Evolutionary conservation across 306 rosid genomes (phyloP).

Genomic region (Medicago truncatula): MtrunA17r5.0-ANR NC_053045.1:38444001-38444500

Average conservation of each 20-base stretch:
- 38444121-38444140: conserved; percentile 68
- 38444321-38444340: conserved; percentile 50
- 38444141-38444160: conserved; percentile 82
- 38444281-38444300: conserved; percentile 50
- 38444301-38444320: conserved; percentile 56
- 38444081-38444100: conserved; percentile 81
- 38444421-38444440: conserved; percentile 46
- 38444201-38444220: conserved; percentile 70
- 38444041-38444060: conserved; percentile 81
- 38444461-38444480: conserved; percentile 46
- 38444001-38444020: conserved; percentile 20
- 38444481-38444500: conserved; percentile 46
- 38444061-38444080: conserved; percentile 72
- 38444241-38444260: conserved; percentile 62
- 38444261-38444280: conserved; percentile 52
- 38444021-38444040: conserved; percentile 34
- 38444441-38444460: conserved; percentile 47
- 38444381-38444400: conserved; percentile 33
- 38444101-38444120: conserved; percentile 80
- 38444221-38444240: conserved; percentile 63
- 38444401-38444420: conserved; percentile 46
- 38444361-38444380: conserved; percentile 49
- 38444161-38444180: conserved; percentile 82
- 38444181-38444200: conserved; percentile 69
- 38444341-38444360: conserved; percentile 42